Percentiles rank a stretch among this genome's conserved stretches.
Evolutionary conservation across 2,329 filamentous ascomycete genomes (phyloP).

Genomic region (Cyanodermella asteris): DNA sequence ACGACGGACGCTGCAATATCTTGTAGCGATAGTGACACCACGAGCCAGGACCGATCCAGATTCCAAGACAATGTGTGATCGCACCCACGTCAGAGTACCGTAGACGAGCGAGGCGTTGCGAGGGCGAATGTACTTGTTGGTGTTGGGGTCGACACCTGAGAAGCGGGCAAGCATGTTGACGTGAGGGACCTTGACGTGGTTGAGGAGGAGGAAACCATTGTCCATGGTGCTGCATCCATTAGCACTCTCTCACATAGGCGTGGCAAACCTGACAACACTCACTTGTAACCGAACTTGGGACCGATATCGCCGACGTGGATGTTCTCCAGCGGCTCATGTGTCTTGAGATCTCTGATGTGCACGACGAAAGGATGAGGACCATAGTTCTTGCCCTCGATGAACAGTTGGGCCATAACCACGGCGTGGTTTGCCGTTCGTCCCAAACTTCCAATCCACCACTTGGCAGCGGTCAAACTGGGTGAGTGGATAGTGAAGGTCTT

Average conservation of each 20-base stretch:
- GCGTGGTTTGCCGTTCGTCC: constrained; percentile 57
- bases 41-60: constrained; percentile 49
- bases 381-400: constrained; percentile 43
- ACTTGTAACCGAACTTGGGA: constrained; percentile 60
- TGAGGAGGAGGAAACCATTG: constrained; percentile 59
- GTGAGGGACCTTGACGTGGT: constrained; percentile 54
- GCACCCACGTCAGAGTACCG: constrained; percentile 55
- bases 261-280: constrained; percentile 13
- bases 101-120: constrained; percentile 47
- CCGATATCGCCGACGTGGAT: constrained; percentile 62
- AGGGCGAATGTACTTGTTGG: constrained; percentile 44
- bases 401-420: constrained; percentile 57
- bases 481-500: constrained; percentile 58
- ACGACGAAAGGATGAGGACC: constrained; percentile 63
- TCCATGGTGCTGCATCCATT: constrained; percentile 40
- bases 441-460: constrained; percentile 71
- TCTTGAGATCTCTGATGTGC: constrained; percentile 48
- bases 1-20: constrained; percentile 51
- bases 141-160: constrained; percentile 44
- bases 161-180: constrained; percentile 52
- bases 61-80: constrained; percentile 51
- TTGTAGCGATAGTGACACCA: constrained; percentile 56
- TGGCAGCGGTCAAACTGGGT: constrained; percentile 50
- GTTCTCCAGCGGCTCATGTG: constrained; percentile 45
- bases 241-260: background rate